phyloP scores from a whole-genome alignment of 2,329 filamentous ascomycete species.

The Hypoxylon sp. region DNA sequence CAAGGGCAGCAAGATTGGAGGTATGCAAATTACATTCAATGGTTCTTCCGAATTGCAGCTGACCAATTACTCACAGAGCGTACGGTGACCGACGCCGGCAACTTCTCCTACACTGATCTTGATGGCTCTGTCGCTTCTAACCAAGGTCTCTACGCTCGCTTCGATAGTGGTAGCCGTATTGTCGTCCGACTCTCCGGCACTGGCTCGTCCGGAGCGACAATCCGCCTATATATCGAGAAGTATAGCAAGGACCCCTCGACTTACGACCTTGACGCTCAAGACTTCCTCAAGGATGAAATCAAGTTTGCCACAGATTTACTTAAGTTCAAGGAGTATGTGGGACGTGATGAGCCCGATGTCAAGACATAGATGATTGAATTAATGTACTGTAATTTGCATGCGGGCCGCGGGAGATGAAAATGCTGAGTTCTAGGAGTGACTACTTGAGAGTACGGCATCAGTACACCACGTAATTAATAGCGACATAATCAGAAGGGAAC shows the following conservation, averaged over 20 bases:
- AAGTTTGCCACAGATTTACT: slow-evolving; percentile 86
- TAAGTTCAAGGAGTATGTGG: slow-evolving; percentile 94
- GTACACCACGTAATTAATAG: slow-evolving; percentile 6
- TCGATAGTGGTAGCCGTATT: slow-evolving; percentile 94
- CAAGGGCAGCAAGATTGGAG: slow-evolving; percentile 84
- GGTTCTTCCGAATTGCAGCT: slow-evolving; percentile 29
- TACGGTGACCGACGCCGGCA: slow-evolving; percentile 89
- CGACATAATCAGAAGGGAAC: slow-evolving; percentile 6
- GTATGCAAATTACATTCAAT: slow-evolving; percentile 56
- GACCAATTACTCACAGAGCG: slow-evolving; percentile 65
- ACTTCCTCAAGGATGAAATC: slow-evolving; percentile 93
- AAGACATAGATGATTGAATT: slow-evolving; percentile 79
- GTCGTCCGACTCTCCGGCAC: slow-evolving; percentile 96
- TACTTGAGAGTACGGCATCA: background rate
- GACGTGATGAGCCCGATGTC: slow-evolving; percentile 93
- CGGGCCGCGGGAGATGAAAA: slow-evolving; percentile 1
- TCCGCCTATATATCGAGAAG: slow-evolving; percentile 97
- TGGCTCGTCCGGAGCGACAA: slow-evolving; percentile 94
- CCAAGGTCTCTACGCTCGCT: slow-evolving; percentile 95
- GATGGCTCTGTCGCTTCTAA: slow-evolving; percentile 96
- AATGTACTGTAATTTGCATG: slow-evolving; percentile 1
- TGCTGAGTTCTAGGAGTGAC: background rate
- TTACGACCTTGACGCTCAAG: slow-evolving; percentile 87
- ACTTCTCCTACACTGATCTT: slow-evolving; percentile 99
- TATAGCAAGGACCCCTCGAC: slow-evolving; percentile 86